phyloP scores from a whole-genome alignment of 23 red algal genomes.

The Chondrus crispus region DNA sequence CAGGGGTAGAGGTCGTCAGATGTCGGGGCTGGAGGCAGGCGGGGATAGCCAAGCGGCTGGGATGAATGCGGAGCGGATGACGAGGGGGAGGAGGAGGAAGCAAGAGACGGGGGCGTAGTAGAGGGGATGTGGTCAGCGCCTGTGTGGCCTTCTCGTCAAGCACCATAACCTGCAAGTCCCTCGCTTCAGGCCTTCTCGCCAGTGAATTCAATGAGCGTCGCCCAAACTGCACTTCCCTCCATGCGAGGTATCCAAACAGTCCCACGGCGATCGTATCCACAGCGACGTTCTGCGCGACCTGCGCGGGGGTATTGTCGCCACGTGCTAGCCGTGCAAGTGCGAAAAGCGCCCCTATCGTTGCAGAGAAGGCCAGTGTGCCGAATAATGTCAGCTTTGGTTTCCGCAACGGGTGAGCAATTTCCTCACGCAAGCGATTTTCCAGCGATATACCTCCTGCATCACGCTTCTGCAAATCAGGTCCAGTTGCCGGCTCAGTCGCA shows the following conservation, averaged over 20 bases:
- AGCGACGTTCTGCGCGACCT: conserved; percentile 17
- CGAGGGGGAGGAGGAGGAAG: no score
- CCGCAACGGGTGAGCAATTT: conserved; percentile 51
- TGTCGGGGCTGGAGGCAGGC: no score
- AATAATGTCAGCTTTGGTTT: conserved; percentile 58
- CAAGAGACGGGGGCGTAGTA: no score
- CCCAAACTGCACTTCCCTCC: conserved; percentile 55
- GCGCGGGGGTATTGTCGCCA: neutral
- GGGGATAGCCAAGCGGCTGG: no score
- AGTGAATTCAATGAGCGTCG: conserved; percentile 43
- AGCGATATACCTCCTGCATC: conserved; percentile 37
- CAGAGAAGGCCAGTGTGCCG: conserved; percentile 31
- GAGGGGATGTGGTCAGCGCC: no score
- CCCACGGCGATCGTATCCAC: neutral
- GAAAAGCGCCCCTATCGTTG: conserved; percentile 24
- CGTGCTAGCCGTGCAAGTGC: conserved; percentile 5
- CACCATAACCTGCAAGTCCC: conserved; percentile 23
- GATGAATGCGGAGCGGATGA: no score
- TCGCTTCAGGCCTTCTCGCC: conserved; percentile 28
- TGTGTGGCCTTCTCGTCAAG: no score
- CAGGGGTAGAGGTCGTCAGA: no score
- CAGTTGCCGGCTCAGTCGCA: neutral
- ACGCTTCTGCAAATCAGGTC: neutral
- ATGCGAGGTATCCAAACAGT: conserved; percentile 45
- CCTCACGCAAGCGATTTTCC: conserved; percentile 55